Conservation (phyloP, 2,329 filamentous ascomycete genomes). For the Stachybotrys echinatus region DNA sequence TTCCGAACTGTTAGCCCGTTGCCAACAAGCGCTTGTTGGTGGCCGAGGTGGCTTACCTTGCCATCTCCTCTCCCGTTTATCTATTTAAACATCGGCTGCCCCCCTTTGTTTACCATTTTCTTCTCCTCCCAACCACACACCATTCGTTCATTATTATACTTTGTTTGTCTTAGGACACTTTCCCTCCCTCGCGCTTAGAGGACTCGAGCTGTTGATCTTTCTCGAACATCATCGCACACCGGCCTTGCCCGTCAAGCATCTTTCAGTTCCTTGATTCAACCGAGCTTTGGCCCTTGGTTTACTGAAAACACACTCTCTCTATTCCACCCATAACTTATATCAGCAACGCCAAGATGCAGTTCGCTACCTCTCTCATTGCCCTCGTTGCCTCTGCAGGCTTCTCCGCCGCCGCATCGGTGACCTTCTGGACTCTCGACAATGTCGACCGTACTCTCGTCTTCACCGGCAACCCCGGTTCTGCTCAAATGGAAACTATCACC, state of each 20-base stretch:
- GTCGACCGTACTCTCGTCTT: slow-evolving; percentile 45
- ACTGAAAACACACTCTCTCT: slow-evolving; percentile 9
- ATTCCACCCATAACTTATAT: slow-evolving; percentile 13
- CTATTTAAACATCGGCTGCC: slow-evolving; percentile 2
- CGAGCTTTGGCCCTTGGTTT: not conserved
- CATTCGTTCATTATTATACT: slow-evolving; percentile 14
- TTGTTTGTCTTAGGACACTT: slow-evolving; percentile 21
- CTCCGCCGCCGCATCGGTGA: slow-evolving; percentile 43
- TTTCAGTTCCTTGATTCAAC: not conserved
- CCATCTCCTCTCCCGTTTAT: not conserved
- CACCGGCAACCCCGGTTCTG: slow-evolving; percentile 35
- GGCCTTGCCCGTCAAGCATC: too few relatives aligned
- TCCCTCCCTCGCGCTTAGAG: slow-evolving; percentile 12
- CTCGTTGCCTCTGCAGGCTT: slow-evolving; percentile 36
- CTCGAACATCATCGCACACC: not conserved
- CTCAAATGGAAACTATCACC: slow-evolving; percentile 29
- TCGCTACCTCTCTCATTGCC: slow-evolving; percentile 39
- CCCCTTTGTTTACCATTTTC: slow-evolving; percentile 7
- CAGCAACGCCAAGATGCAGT: slow-evolving; percentile 45
- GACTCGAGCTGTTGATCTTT: not conserved
- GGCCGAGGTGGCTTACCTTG: not conserved
- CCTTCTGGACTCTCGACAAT: slow-evolving; percentile 54
- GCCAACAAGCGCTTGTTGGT: not conserved
- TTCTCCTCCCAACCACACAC: slow-evolving; percentile 9
- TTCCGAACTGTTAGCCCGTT: not conserved